Evolutionary conservation across 1,284 basidiomycete species (phyloP), one percentile per base, ranked within the genome.

Genomic region (Xanthoconium separans): DNA sequence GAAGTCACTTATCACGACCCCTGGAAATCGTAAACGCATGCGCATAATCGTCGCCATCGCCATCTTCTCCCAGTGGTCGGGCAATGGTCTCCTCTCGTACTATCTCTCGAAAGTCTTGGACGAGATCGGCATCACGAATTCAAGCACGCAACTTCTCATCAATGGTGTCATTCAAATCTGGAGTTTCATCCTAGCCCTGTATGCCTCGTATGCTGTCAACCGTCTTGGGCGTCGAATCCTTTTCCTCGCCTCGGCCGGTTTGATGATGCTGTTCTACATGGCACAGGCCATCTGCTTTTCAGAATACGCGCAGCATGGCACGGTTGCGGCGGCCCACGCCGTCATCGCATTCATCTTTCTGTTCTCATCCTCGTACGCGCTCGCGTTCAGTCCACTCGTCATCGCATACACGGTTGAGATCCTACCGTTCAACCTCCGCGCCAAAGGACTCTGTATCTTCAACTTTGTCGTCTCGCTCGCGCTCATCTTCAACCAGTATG

Each of bases 271-370:
- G 13, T 84, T 84, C 70, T 91, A 86, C 76, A 76, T 74, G 34
- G 66, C 87, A 47, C 88, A 90, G 74, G 91, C 90, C 2, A 79
- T 85, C 54, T 85, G 84, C 71, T 84, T 85, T 27, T 85, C 86
- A 1, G 66, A 79, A 39, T 92, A 81, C 65, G 75, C 77, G 4
- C 66, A 82, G 36, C 69, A 72, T n/a, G 71, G 72, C 3, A 72
- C 66, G 31, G 53, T 70, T 1, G 66, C 69, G 1, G 81, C 84
- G 8, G 87, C 79, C 1, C 80, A 89, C 58, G 79, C 84, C 8
- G 82, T 89, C 66, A 85, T 91, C 55, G 87, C 81, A 5, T 87
- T 89, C 73, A 87, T 91, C 65, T 91, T 89, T 76, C 65, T 91
- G 44, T 89, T 81, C 74, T 88, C 85, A 62, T 82, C 81, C 4